A percentile compares a stretch with the other conserved stretches of the same genome.
Conservation (phyloP, 2,329 filamentous ascomycete genomes). For the Cryphonectria japonica region DNA sequence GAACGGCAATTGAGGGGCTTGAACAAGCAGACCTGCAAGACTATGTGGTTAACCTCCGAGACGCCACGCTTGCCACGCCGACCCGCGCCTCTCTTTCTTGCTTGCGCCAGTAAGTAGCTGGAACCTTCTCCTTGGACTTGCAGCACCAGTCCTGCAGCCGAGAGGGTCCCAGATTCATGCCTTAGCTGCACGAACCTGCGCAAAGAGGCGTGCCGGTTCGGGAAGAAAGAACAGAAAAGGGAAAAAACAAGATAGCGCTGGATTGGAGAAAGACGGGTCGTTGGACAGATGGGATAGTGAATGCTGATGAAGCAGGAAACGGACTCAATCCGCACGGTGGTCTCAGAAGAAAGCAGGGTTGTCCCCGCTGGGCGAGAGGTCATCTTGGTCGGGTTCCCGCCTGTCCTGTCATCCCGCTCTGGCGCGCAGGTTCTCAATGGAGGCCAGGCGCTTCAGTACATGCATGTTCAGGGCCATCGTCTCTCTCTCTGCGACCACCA, state of each 20-base stretch:
- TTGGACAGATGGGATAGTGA: neutral
- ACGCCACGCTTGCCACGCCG: constrained; percentile 5
- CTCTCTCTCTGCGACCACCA: constrained; percentile 14
- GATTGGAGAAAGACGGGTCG: neutral
- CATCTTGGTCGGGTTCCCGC: constrained; percentile 23
- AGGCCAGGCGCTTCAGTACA: neutral
- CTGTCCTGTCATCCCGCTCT: constrained; percentile 18
- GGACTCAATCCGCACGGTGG: neutral
- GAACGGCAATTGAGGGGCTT: neutral
- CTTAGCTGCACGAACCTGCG: constrained; percentile 22
- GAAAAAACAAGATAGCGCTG: neutral
- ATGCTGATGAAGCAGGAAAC: neutral
- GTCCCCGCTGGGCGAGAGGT: constrained; percentile 15
- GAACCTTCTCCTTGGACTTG: constrained; percentile 19
- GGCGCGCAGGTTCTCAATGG: constrained; percentile 15
- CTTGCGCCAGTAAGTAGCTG: neutral
- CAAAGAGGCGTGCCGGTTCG: constrained; percentile 9
- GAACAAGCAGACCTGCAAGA: neutral
- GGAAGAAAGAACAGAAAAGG: too few relatives aligned
- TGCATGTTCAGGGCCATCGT: constrained; percentile 19
- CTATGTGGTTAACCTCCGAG: neutral
- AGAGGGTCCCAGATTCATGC: constrained; percentile 26
- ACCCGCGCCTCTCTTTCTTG: neutral
- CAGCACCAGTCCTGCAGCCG: constrained; percentile 22
- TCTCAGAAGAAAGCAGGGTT: constrained; percentile 20